phyloP scores from a whole-genome alignment of 176 grass and related monocot genomes.

The Ensete ventricosum region DNA sequence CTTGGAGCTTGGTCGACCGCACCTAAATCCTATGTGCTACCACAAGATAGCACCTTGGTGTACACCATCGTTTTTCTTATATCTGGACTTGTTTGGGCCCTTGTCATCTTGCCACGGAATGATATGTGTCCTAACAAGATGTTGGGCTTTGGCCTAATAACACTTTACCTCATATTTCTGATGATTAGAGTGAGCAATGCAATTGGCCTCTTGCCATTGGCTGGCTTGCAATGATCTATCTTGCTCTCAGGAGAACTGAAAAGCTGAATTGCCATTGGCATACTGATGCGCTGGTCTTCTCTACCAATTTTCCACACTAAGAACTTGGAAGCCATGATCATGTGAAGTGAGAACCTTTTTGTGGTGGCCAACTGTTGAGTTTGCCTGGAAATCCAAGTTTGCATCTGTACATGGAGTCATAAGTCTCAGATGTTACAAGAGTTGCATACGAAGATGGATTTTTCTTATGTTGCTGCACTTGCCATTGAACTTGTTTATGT shows the following conservation, averaged over 20 bases:
- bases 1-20: conserved; percentile 73
- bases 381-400: neutral
- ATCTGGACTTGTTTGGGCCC: conserved; percentile 67
- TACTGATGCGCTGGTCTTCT: neutral
- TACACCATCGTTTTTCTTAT: conserved; percentile 89
- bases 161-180: conserved; percentile 75
- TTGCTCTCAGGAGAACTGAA: neutral
- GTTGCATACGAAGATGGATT: neutral
- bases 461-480: neutral
- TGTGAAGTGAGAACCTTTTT: neutral
- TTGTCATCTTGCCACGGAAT: conserved; percentile 50
- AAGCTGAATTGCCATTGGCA: neutral
- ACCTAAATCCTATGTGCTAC: conserved; percentile 53
- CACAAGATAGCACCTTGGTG: conserved; percentile 61
- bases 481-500: neutral
- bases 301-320: neutral
- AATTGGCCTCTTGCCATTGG: conserved; percentile 52
- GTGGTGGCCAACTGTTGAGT: neutral
- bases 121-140: conserved; percentile 81
- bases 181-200: conserved; percentile 66
- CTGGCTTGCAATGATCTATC: conserved; percentile 23
- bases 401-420: neutral
- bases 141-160: conserved; percentile 71
- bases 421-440: neutral
- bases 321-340: neutral